phyloP scores from a whole-genome alignment of 2,329 filamentous ascomycete species.

The Rhinocladiella similis region DNA sequence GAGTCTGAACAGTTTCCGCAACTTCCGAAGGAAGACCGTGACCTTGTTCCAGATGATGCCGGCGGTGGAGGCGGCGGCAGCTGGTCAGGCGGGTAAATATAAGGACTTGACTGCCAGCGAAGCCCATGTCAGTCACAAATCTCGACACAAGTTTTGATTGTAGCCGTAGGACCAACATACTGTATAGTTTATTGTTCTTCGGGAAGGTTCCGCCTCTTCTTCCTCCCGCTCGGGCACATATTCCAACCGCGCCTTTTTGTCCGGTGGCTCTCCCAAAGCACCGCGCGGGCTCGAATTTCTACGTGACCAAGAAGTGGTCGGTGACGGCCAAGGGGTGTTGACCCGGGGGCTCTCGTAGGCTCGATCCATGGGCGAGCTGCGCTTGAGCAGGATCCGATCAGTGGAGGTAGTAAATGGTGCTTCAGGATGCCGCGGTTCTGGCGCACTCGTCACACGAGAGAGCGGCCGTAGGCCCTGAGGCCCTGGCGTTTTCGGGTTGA shows the following conservation, averaged over 20 bases:
- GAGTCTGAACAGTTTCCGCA: slow-evolving; percentile 24
- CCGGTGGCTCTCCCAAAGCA: slow-evolving; percentile 11
- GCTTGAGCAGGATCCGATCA: slow-evolving; percentile 16
- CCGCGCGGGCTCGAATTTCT: slow-evolving; percentile 5
- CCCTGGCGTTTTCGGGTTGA: slow-evolving; percentile 8
- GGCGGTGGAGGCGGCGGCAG: slow-evolving; percentile 1
- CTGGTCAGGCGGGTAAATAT: slow-evolving; percentile 14
- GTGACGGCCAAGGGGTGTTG: slow-evolving; percentile 8
- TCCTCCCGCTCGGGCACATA: slow-evolving; percentile 11
- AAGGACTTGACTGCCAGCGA: slow-evolving; percentile 7
- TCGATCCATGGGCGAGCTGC: slow-evolving; percentile 16
- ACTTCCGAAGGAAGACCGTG: slow-evolving; percentile 11
- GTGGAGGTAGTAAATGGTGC: slow-evolving; percentile 3
- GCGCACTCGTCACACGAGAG: slow-evolving; percentile 24
- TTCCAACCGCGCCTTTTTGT: slow-evolving; percentile 20
- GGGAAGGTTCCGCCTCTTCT: slow-evolving; percentile 4
- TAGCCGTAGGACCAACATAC: slow-evolving; percentile 13
- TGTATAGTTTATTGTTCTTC: slow-evolving; percentile 5
- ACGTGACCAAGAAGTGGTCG: slow-evolving; percentile 8
- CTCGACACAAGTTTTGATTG: too few species aligned
- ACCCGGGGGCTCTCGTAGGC: slow-evolving; percentile 3
- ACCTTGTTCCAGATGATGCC: not conserved
- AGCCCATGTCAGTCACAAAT: slow-evolving; percentile 8
- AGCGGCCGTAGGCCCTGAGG: slow-evolving; percentile 12
- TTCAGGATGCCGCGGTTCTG: slow-evolving; percentile 14